These are phyloP conservation scores for Westerdykella sp. DNA, from an alignment of 2,329 filamentous ascomycete genomes.

Conservation along the genomic window DNA sequence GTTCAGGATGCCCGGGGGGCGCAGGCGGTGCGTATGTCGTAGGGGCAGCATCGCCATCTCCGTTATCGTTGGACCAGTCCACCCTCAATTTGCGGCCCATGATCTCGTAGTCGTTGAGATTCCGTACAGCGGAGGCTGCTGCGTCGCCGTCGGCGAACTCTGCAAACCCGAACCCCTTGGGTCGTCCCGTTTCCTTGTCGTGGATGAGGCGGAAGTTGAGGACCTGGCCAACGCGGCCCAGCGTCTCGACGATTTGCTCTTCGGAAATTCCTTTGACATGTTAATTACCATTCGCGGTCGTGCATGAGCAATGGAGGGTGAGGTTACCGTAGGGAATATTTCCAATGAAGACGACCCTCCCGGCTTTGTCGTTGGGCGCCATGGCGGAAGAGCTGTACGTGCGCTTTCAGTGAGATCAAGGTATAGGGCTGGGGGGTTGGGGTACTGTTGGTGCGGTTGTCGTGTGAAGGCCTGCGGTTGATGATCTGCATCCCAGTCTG, in stretches of 20 bases:
- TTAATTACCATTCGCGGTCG: conserved; percentile 10
- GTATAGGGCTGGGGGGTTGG: too few relatives aligned
- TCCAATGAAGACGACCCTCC: conserved; percentile 75
- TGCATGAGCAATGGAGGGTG: background rate
- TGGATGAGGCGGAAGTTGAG: conserved; percentile 90
- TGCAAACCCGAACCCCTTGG: conserved; percentile 94
- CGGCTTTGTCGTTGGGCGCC: conserved; percentile 57
- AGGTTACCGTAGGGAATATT: conserved; percentile 75
- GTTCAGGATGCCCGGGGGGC: conserved; percentile 36
- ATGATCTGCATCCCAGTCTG: too few relatives aligned
- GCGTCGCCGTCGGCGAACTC: conserved; percentile 91
- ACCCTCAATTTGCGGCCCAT: conserved; percentile 92
- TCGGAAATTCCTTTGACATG: conserved; percentile 70
- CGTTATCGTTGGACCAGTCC: conserved; percentile 91
- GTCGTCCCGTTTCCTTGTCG: conserved; percentile 87
- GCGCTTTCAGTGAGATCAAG: too few relatives aligned
- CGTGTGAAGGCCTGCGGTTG: background rate
- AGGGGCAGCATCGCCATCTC: conserved; percentile 52
- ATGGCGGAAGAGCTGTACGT: conserved; percentile 8
- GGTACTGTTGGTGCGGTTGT: too few relatives aligned
- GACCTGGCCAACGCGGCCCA: conserved; percentile 83
- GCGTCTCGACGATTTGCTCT: conserved; percentile 91
- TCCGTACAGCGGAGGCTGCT: conserved; percentile 87
- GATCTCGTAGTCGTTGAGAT: conserved; percentile 90
- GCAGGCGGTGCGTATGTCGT: conserved; percentile 39